Evolutionary conservation across 306 rosid species (phyloP).

Genomic region (Albizia julibrissin): DNA sequence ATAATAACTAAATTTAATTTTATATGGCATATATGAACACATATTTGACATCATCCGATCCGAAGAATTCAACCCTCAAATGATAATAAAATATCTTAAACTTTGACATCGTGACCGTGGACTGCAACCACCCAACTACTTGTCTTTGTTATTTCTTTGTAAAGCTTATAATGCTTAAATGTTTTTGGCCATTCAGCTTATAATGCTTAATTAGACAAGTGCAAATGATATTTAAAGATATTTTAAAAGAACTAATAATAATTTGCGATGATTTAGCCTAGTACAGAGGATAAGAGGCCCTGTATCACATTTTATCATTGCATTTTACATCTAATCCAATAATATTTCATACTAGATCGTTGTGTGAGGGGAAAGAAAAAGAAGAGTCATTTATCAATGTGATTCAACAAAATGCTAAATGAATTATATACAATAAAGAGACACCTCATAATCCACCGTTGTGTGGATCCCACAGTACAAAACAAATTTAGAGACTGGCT

Average conservation of each 20-base stretch:
- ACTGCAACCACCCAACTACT: background rate
- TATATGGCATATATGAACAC: background rate
- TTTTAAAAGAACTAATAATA: background rate
- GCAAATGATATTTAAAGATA: background rate
- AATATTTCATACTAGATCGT: background rate
- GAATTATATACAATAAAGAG: constrained; percentile 35
- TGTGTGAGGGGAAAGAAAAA: background rate
- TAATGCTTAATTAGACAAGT: background rate
- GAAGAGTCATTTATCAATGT: background rate
- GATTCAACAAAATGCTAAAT: constrained; percentile 24
- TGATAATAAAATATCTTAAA: background rate
- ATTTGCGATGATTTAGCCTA: background rate
- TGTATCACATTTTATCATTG: background rate
- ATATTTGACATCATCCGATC: background rate
- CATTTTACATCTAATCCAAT: background rate
- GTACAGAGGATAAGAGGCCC: background rate
- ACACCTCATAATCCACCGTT: constrained; percentile 25
- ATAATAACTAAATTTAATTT: background rate
- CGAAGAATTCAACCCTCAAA: background rate
- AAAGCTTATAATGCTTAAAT: too few relatives aligned
- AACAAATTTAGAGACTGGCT: constrained; percentile 32
- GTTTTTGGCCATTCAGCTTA: too few relatives aligned
- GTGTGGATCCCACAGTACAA: constrained; percentile 28
- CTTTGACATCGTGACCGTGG: background rate
- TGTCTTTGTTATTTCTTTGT: background rate